Evolutionary conservation across 768 basidiomycete species (phyloP).

Genomic region (Calocybe gangraenosa): DNA sequence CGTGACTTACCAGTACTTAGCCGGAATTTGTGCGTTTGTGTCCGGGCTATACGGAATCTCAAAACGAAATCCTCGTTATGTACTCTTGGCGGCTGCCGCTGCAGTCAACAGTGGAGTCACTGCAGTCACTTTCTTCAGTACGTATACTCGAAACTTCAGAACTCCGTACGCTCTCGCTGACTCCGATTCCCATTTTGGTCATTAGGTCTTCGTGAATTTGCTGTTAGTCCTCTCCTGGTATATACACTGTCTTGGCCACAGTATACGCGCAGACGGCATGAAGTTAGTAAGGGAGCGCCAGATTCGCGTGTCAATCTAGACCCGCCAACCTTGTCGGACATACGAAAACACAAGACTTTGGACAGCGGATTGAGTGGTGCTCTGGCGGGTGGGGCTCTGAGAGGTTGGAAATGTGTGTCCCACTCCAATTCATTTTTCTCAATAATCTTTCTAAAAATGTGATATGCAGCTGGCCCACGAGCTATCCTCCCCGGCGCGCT

Average conservation of each 20-base stretch:
- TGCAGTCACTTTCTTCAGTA: conserved; percentile 77
- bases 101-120: conserved; percentile 70
- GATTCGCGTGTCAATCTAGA: conserved; percentile 5
- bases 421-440: not conserved
- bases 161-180: too few species aligned
- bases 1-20: conserved; percentile 35
- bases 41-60: conserved; percentile 43
- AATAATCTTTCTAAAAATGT: conserved; percentile 2
- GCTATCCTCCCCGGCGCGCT: conserved; percentile 57
- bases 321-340: conserved; percentile 41
- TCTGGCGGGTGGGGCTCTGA: conserved; percentile 56
- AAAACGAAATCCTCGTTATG: conserved; percentile 41
- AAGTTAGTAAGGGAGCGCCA: conserved; percentile 18
- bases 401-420: conserved; percentile 56
- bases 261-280: conserved; percentile 39
- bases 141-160: conserved; percentile 19
- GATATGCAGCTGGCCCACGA: conserved; percentile 51
- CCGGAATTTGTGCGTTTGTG: conserved; percentile 49
- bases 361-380: conserved; percentile 76
- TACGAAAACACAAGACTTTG: conserved; percentile 56
- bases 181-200: too few species aligned
- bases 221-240: conserved; percentile 61
- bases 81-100: conserved; percentile 51
- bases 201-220: conserved; percentile 71
- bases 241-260: conserved; percentile 40